Conservation (phyloP, 1,139 yeast genomes). For the Sugiyamaella neomexicana region DNA sequence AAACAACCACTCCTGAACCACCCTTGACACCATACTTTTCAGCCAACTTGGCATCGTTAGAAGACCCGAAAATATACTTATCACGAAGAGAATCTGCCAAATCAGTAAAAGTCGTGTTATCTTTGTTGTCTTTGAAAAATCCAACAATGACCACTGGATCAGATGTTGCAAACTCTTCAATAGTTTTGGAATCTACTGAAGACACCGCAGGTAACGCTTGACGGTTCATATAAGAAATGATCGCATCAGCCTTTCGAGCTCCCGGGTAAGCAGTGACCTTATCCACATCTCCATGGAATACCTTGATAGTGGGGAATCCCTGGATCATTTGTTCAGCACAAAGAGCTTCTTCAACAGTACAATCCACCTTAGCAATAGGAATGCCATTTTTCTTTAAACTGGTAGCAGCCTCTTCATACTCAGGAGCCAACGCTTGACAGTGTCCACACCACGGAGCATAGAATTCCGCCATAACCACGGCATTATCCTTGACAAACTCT, state of each 20-base stretch:
- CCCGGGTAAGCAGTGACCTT: constrained; percentile 63
- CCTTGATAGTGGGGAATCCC: constrained; percentile 92
- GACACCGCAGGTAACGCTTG: constrained; percentile 81
- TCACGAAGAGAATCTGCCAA: constrained; percentile 63
- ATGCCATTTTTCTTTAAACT: constrained; percentile 62
- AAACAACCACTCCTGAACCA: constrained; percentile 52
- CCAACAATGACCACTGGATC: constrained; percentile 58
- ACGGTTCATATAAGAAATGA: constrained; percentile 75
- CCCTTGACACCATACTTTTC: constrained; percentile 47
- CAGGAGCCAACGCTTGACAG: constrained; percentile 93
- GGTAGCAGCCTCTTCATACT: constrained; percentile 84
- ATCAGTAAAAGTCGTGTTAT: constrained; percentile 51
- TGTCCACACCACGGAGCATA: constrained; percentile 99
- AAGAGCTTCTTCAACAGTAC: constrained; percentile 80
- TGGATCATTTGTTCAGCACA: constrained; percentile 72
- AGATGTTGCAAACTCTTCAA: constrained; percentile 48
- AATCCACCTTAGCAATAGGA: constrained; percentile 87
- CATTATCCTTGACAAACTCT: constrained; percentile 65
- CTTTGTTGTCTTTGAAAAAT: constrained; percentile 42
- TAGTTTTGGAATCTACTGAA: constrained; percentile 49
- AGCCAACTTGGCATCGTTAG: constrained; percentile 50
- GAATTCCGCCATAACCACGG: constrained; percentile 88
- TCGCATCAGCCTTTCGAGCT: constrained; percentile 77
- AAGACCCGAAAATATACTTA: constrained; percentile 59
- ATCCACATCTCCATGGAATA: constrained; percentile 63